A percentile compares a stretch with the other conserved stretches of the same genome.
These are phyloP conservation scores for Lathyrus tuberosus DNA, from an alignment of 306 rosid species.

Conservation along the genomic window DNA sequence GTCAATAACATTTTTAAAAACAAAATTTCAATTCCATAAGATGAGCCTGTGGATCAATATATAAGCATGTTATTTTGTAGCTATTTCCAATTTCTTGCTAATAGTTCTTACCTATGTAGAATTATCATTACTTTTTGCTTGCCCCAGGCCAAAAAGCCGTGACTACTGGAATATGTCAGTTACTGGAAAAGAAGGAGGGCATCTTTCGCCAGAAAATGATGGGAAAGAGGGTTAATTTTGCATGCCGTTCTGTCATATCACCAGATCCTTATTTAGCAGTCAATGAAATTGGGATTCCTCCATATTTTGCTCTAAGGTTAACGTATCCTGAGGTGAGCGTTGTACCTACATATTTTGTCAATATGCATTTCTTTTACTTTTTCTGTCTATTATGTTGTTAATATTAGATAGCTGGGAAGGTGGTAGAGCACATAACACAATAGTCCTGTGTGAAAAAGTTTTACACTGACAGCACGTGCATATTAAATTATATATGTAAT, in stretches of 20 bases:
- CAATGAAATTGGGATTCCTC: constrained; percentile 98
- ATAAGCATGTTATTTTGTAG: background rate
- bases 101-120: constrained; percentile 7
- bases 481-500: background rate
- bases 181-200: constrained; percentile 96
- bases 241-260: constrained; percentile 97
- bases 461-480: background rate
- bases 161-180: constrained; percentile 77
- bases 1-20: constrained; percentile 4
- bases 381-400: constrained; percentile 8
- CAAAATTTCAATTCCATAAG: constrained; percentile 1
- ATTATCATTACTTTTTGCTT: constrained; percentile 38
- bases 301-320: constrained; percentile 78
- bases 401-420: background rate
- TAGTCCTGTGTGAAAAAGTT: background rate
- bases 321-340: constrained; percentile 89
- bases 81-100: constrained; percentile 24
- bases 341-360: constrained; percentile 12
- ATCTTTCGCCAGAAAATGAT: constrained; percentile 98
- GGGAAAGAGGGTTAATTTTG: constrained; percentile 98
- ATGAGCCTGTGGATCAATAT: constrained; percentile 4
- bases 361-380: constrained; percentile 16
- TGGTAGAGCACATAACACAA: background rate
- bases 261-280: constrained; percentile 98
- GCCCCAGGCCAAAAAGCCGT: constrained; percentile 59